Evolutionary conservation across 1,284 basidiomycete species (phyloP), one percentile per base, ranked within the genome.

Genomic region (Thecaphora frezii): DNA sequence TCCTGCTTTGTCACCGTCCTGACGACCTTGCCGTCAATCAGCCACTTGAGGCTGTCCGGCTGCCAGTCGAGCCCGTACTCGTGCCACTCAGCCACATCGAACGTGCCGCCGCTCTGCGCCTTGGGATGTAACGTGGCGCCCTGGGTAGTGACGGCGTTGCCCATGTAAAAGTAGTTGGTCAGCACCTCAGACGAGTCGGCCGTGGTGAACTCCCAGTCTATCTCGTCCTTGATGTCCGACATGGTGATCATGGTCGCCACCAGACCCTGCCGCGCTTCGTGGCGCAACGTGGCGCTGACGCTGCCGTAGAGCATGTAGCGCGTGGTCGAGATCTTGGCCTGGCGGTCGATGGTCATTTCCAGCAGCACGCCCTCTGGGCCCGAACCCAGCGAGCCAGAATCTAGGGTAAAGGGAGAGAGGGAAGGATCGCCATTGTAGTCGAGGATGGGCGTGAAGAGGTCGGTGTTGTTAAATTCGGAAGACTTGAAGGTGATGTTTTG

Each of bases 261-360:
- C 4, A 77, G 41, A 22, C 76, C 76, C 26, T 59, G 45, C 10
- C 55, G 43, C 16, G 73, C 55, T 16, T 69, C 42, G 53, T 74
- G 76, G 16, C 74, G 53, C 13, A 72, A 42, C n/a, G 51, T 59
- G 19, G 69, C 68, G 24, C 65, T 50, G 2, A 74, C 59, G 10
- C 58, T 55, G 38, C 76, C 76, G 26, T 75, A 77, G 44, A 76
- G 56, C 36, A 76, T 50, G 52, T 76, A 77, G 25, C 58, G 58
- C 5, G 74, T 69, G 7, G 73, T 75, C 4, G 74, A 72, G 21
- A 77, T 48, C 43, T 68, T 71, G 51, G 67, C 65, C 33, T 66
- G 61, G 19, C 56, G 56, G 5, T 49, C 55, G 3, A 52, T 55
- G n/a, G 60, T 70, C 44, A 74, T 53, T 41, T 73, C 46, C 3